These are phyloP conservation scores for Podospora anserina DNA, from an alignment of 495 filamentous ascomycete genomes.

Conservation along the genomic window DNA sequence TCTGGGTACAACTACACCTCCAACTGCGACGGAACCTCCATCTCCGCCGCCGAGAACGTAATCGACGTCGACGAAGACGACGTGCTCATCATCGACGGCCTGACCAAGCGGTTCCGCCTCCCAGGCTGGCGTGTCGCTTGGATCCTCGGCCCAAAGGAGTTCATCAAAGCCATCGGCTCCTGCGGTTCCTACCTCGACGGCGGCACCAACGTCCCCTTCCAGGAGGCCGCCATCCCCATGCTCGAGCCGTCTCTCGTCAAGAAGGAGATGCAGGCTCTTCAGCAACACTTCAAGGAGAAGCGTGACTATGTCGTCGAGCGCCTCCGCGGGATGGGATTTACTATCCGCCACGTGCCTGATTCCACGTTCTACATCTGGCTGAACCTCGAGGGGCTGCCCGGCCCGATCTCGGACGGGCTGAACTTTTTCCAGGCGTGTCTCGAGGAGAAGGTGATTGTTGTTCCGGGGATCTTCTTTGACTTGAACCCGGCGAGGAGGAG, in stretches of 20 bases:
- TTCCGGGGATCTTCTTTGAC: slow-evolving; percentile 90
- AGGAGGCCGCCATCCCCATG: slow-evolving; percentile 90
- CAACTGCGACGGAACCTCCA: slow-evolving; percentile 81
- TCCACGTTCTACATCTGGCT: slow-evolving; percentile 86
- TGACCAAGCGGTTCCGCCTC: slow-evolving; percentile 94
- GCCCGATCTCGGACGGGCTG: slow-evolving; percentile 80
- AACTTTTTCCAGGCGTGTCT: slow-evolving; percentile 96
- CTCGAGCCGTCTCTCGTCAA: slow-evolving; percentile 76
- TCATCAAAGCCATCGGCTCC: slow-evolving; percentile 88
- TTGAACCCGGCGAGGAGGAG: slow-evolving; percentile 85
- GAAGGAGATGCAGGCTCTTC: slow-evolving; percentile 85
- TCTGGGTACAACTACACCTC: slow-evolving; percentile 92
- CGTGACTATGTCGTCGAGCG: slow-evolving; percentile 82
- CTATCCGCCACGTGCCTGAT: slow-evolving; percentile 71
- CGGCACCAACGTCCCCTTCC: slow-evolving; percentile 91
- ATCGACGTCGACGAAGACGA: slow-evolving; percentile 64
- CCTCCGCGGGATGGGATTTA: slow-evolving; percentile 80
- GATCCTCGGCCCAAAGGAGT: slow-evolving; percentile 94
- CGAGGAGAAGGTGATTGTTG: slow-evolving; percentile 89
- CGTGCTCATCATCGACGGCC: slow-evolving; percentile 90
- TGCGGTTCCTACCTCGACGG: slow-evolving; percentile 96
- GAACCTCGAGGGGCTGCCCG: slow-evolving; percentile 58
- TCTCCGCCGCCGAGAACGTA: slow-evolving; percentile 86
- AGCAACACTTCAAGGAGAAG: slow-evolving; percentile 83
- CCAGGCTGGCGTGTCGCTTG: slow-evolving; percentile 96